Percentiles rank a stretch among this genome's conserved stretches.
Conservation (phyloP, 805 yeast genomes). For the Hanseniaspora meyeri region DNA sequence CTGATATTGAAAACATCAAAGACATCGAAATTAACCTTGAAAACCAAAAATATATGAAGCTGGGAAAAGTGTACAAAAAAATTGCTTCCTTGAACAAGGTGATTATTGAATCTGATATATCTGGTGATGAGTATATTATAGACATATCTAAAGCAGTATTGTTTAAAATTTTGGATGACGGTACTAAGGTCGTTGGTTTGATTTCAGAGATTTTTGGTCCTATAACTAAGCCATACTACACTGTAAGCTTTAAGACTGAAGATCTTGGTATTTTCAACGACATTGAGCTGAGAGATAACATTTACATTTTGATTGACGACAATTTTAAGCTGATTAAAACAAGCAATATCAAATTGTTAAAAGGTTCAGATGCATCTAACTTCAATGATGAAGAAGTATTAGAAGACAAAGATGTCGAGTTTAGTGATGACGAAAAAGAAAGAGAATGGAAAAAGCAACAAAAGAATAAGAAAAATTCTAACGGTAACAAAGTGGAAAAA, state of each 20-base stretch:
- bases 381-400: constrained; percentile 80
- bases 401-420: constrained; percentile 87
- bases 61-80: constrained; percentile 8
- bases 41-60: constrained; percentile 33
- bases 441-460: constrained; percentile 51
- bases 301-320: constrained; percentile 7
- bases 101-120: constrained; percentile 48
- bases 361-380: constrained; percentile 92
- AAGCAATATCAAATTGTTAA: constrained; percentile 39
- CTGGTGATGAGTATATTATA: constrained; percentile 8
- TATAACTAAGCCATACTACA: constrained; percentile 65
- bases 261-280: constrained; percentile 15
- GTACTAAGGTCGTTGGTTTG: constrained; percentile 53
- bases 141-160: constrained; percentile 1
- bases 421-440: constrained; percentile 88
- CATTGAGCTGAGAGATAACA: constrained; percentile 2
- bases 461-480: constrained; percentile 32
- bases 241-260: constrained; percentile 44
- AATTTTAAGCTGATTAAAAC: constrained; percentile 10
- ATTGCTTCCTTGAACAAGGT: constrained; percentile 20
- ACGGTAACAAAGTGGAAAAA: constrained; percentile 14
- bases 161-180: background rate
- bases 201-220: constrained; percentile 85
- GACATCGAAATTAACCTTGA: constrained; percentile 46
- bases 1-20: constrained; percentile 42